Conservation (phyloP, 441 rosid genomes). For the Syzygium malaccense region DNA sequence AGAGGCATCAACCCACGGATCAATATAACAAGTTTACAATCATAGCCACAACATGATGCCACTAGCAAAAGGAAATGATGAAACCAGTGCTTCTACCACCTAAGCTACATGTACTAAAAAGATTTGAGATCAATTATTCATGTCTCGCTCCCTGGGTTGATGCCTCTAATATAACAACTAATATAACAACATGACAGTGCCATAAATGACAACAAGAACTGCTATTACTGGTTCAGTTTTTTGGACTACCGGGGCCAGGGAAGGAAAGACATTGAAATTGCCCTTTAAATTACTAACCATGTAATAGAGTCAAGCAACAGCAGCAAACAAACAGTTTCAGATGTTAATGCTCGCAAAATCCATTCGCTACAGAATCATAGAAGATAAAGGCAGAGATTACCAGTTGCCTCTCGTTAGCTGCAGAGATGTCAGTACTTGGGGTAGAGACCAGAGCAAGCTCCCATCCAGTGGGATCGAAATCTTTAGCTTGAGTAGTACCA, state of each 20-base stretch:
- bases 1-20: neutral
- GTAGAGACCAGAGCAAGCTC: slow-evolving; percentile 85
- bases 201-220: neutral
- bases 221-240: neutral
- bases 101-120: neutral
- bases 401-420: slow-evolving; percentile 78
- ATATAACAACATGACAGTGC: neutral
- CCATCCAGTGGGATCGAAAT: slow-evolving; percentile 92
- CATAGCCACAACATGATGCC: neutral
- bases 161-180: neutral
- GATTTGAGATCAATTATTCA: neutral
- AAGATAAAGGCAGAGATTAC: slow-evolving; percentile 28
- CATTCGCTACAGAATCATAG: neutral
- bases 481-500: slow-evolving; percentile 38
- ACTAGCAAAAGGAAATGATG: neutral
- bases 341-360: neutral
- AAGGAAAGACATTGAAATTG: neutral
- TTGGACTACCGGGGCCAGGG: neutral
- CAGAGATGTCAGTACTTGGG: slow-evolving; percentile 65
- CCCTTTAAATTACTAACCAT: neutral
- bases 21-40: neutral
- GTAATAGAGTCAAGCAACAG: neutral
- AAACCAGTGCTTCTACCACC: neutral
- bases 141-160: neutral
- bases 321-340: neutral